A percentile compares a stretch with the other conserved stretches of the same genome.
Evolutionary conservation across 75 land plant genomes (phyloP).

Genomic region (Cryptomeria japonica): DNA sequence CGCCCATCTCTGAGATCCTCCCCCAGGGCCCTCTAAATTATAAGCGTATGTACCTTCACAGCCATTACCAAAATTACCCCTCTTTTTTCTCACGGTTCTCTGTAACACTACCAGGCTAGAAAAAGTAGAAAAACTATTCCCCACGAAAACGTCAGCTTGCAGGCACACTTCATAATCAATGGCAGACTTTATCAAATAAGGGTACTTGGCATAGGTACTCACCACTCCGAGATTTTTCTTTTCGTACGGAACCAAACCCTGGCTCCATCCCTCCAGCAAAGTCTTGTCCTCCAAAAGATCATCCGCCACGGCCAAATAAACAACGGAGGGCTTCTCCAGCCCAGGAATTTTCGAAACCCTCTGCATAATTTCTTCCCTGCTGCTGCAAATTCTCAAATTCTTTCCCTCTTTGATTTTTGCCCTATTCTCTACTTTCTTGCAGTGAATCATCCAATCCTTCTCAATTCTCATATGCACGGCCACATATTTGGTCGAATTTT

Average conservation of each 20-base stretch:
- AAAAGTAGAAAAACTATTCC: slow-evolving; percentile 96
- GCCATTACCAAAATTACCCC: slow-evolving; percentile 4
- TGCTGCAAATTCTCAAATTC: slow-evolving; percentile 66
- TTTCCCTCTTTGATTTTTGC: neutral
- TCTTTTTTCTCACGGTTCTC: slow-evolving; percentile 62
- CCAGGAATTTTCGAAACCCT: slow-evolving; percentile 57
- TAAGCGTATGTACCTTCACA: slow-evolving; percentile 79
- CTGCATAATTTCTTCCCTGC: slow-evolving; percentile 69
- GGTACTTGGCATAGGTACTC: slow-evolving; percentile 51
- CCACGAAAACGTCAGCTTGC: slow-evolving; percentile 75
- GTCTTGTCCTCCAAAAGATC: slow-evolving; percentile 65
- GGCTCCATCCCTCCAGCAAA: slow-evolving; percentile 71
- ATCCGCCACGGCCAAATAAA: slow-evolving; percentile 90
- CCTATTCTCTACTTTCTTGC: slow-evolving; percentile 72
- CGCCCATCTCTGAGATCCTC: slow-evolving; percentile 69
- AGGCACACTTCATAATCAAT: slow-evolving; percentile 88
- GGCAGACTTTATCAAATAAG: slow-evolving; percentile 86
- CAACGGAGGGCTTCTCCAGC: slow-evolving; percentile 41
- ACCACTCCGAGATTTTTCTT: slow-evolving; percentile 73
- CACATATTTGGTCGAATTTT: slow-evolving; percentile 28
- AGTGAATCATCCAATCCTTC: slow-evolving; percentile 95
- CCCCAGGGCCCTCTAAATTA: slow-evolving; percentile 47
- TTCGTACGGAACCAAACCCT: slow-evolving; percentile 56
- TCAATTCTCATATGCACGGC: slow-evolving; percentile 96
- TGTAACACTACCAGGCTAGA: slow-evolving; percentile 80